Percentiles rank a stretch among this genome's conserved stretches.
These are phyloP conservation scores for Aspergillus olivimuriae DNA, from an alignment of 495 filamentous ascomycete genomes.

Conservation along the genomic window DNA sequence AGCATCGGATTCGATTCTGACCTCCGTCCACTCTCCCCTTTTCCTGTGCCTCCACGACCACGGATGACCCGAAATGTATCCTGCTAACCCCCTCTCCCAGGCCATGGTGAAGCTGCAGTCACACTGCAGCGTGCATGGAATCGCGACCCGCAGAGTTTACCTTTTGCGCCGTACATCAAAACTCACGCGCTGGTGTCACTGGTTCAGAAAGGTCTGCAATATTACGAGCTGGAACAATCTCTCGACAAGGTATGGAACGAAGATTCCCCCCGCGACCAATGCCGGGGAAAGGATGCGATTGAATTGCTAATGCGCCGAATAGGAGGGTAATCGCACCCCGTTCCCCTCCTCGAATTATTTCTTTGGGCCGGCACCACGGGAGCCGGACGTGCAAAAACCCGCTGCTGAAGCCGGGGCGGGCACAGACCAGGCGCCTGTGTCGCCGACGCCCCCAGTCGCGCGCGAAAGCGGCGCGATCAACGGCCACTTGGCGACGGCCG, in stretches of 20 bases:
- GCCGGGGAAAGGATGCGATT: no score
- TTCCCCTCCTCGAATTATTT: constrained; percentile 39
- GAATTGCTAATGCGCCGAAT: constrained; percentile 11
- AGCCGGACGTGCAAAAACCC: constrained; percentile 24
- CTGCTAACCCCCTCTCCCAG: constrained; percentile 28
- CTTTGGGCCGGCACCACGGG: constrained; percentile 44
- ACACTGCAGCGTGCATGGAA: constrained; percentile 80
- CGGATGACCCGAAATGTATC: neutral
- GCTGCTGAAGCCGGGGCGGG: constrained; percentile 18
- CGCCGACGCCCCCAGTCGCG: constrained; percentile 33
- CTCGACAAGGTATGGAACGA: constrained; percentile 52
- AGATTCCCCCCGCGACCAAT: no score
- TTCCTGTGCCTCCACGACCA: neutral
- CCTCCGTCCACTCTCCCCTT: neutral
- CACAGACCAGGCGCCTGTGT: constrained; percentile 23
- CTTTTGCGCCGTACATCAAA: constrained; percentile 70
- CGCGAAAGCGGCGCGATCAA: constrained; percentile 39
- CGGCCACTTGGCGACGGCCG: constrained; percentile 31
- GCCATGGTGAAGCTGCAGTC: constrained; percentile 63
- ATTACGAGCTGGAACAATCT: constrained; percentile 61
- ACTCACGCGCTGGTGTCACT: constrained; percentile 67
- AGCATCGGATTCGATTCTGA: neutral
- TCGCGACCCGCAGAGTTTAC: constrained; percentile 63
- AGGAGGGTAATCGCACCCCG: constrained; percentile 39
- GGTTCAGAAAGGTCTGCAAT: constrained; percentile 72